Evolutionary conservation across 345 rosid species (phyloP).

Genomic region (Salix purpurea): DNA sequence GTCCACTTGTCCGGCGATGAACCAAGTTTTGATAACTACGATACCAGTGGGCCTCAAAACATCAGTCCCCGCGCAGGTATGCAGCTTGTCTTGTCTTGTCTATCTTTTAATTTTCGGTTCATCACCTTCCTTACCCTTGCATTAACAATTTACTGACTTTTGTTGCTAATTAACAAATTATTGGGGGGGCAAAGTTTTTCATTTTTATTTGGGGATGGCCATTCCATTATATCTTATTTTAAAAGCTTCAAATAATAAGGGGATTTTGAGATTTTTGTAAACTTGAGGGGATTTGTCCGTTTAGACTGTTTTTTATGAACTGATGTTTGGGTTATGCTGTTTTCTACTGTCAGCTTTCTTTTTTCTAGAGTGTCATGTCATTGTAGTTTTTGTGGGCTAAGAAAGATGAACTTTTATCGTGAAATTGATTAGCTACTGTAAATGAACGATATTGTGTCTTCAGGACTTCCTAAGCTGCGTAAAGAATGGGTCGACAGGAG

Average conservation of each 20-base stretch:
- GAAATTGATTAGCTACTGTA: conserved; percentile 6
- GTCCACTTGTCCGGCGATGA: conserved; percentile 84
- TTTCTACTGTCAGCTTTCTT: background rate
- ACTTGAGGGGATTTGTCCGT: background rate
- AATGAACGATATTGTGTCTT: conserved; percentile 14
- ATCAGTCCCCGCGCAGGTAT: conserved; percentile 71
- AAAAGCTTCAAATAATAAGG: background rate
- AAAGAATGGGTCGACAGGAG: conserved; percentile 83
- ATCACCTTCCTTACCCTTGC: background rate
- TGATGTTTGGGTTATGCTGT: background rate
- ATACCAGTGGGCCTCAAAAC: conserved; percentile 95
- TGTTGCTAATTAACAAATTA: background rate
- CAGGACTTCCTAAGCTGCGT: conserved; percentile 89
- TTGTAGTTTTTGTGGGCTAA: background rate
- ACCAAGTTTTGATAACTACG: conserved; percentile 76
- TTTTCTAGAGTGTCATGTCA: background rate
- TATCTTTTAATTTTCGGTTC: background rate
- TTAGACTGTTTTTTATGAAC: background rate
- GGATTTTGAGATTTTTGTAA: background rate
- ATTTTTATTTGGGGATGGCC: background rate
- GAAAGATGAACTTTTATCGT: background rate
- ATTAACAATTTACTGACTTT: background rate
- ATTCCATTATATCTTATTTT: background rate
- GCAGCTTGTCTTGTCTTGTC: conserved; percentile 4
- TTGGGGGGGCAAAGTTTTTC: background rate